These are phyloP conservation scores for Dujonia santamariae DNA, from an alignment of 1,139 yeast species.

Conservation along the genomic window DNA sequence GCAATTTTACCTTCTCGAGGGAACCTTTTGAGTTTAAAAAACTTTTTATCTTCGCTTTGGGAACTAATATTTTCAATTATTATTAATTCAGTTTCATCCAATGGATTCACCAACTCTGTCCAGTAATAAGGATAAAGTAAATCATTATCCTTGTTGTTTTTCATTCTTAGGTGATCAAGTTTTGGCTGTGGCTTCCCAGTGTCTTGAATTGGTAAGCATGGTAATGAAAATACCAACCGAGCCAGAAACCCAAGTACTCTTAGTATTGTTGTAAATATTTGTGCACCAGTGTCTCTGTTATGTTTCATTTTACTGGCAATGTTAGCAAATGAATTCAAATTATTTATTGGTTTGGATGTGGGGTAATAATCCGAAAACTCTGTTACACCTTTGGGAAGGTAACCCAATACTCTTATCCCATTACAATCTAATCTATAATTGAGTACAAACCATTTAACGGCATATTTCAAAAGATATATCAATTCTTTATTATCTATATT, in stretches of 20 bases:
- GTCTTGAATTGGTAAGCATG: slow-evolving; percentile 19
- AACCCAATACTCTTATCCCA: slow-evolving; percentile 36
- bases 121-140: slow-evolving; percentile 38
- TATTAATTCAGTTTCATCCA: slow-evolving; percentile 23
- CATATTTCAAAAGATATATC: slow-evolving; percentile 31
- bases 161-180: slow-evolving; percentile 19
- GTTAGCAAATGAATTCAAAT: slow-evolving; percentile 14
- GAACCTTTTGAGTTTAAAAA: slow-evolving; percentile 18
- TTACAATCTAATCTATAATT: slow-evolving; percentile 31
- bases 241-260: slow-evolving; percentile 32
- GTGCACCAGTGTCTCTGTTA: slow-evolving; percentile 39
- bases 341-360: slow-evolving; percentile 15
- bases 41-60: slow-evolving; percentile 27
- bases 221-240: slow-evolving; percentile 33
- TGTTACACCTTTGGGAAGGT: slow-evolving; percentile 15
- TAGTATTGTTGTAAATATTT: slow-evolving; percentile 30
- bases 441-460: slow-evolving; percentile 37
- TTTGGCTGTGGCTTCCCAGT: slow-evolving; percentile 23
- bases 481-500: slow-evolving; percentile 11
- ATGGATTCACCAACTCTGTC: slow-evolving; percentile 38
- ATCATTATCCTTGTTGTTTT: slow-evolving; percentile 31
- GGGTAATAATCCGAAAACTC: slow-evolving; percentile 20
- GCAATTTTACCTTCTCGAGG: slow-evolving; percentile 1
- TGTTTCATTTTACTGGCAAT: slow-evolving; percentile 26
- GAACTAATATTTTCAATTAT: slow-evolving; percentile 32